Percentiles rank a stretch among this genome's conserved stretches.
These are phyloP conservation scores for Lachancea cidri DNA, from an alignment of 805 yeast species.

Conservation along the genomic window DNA sequence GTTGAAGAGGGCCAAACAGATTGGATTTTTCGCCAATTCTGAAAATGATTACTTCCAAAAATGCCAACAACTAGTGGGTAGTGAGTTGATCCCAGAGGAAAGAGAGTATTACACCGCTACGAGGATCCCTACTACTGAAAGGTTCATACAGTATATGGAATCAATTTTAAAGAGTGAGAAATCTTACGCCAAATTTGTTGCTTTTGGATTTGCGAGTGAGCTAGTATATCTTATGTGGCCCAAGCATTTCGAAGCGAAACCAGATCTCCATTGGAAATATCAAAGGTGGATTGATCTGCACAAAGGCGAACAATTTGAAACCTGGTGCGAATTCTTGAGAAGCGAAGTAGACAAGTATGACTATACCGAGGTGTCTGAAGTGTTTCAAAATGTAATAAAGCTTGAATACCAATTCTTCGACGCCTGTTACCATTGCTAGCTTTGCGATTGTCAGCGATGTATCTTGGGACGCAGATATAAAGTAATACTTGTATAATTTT, in stretches of 20 bases:
- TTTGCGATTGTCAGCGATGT: background rate
- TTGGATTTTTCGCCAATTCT: constrained; percentile 43
- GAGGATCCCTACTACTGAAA: constrained; percentile 33
- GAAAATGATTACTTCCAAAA: constrained; percentile 45
- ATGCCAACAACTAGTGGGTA: constrained; percentile 12
- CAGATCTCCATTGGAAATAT: constrained; percentile 38
- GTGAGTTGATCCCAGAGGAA: constrained; percentile 8
- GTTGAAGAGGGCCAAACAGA: constrained; percentile 41
- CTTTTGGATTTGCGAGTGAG: constrained; percentile 41
- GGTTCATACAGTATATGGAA: constrained; percentile 35
- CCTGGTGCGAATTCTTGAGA: constrained; percentile 43
- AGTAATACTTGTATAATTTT: too few species aligned
- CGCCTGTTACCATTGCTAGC: constrained; percentile 34
- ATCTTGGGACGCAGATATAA: background rate
- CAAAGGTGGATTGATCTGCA: constrained; percentile 49
- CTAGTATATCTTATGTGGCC: constrained; percentile 50
- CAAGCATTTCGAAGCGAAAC: constrained; percentile 30
- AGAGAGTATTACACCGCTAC: constrained; percentile 10
- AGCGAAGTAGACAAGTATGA: constrained; percentile 37
- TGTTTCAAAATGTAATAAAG: constrained; percentile 34
- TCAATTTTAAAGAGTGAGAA: constrained; percentile 27
- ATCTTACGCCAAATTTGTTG: constrained; percentile 37
- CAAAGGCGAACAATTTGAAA: constrained; percentile 41
- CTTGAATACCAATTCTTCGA: constrained; percentile 44
- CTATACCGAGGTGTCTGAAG: constrained; percentile 25